Evolutionary conservation across 495 filamentous ascomycete genomes (phyloP), one percentile per base, ranked within the genome.

Genomic region (Trichoderma asperelloides): DNA sequence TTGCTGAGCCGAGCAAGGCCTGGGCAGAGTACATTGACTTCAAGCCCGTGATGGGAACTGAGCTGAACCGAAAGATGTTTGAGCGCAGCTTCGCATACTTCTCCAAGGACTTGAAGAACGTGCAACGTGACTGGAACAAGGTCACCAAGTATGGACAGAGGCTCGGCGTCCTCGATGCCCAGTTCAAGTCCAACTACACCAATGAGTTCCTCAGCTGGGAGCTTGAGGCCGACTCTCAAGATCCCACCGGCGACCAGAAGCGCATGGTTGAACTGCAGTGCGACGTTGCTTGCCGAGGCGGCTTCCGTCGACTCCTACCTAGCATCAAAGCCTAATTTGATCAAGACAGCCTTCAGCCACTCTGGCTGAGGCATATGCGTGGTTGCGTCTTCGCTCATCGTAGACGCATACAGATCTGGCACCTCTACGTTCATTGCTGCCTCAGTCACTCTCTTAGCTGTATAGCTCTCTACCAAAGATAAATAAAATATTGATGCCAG

Each of bases 41-140:
- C 71, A 90, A 89, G 78, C 86, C 87, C 18, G 78, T 83, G 70
- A 89, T 90, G 86, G 86, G 78, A 30, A 84, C 84, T 7, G 68
- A 79, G 18, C 83, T 89, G 65, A 88, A 89, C 76, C 80, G 83
- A 64, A 88, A 89, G 85, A 90, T 89, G 79, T 89, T 86, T 69
- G 86, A 89, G 79, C 84, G 87, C 66, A 88, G 84, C 25, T 89
- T 82, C 73, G 88, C 86, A 8, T 89, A 90, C 80, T 88, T 89
- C 77, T 88, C 85, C 64, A 81, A 81, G 64, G 87, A 90, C 69
- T 70, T 90, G 68, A 87, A 90, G 86, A 89, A 89, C 71, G 86
- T 90, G 25, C 69, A 73, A 64, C 84, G 87, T 67, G 87, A 89
- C 78, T 89, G 86, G 87, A 74, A 78, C 64, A 90, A 90, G 80